Percentiles rank a stretch among this genome's conserved stretches.
phyloP scores from a whole-genome alignment of 371 early-diverging fungal species.

The Sporodiniella umbellata region DNA sequence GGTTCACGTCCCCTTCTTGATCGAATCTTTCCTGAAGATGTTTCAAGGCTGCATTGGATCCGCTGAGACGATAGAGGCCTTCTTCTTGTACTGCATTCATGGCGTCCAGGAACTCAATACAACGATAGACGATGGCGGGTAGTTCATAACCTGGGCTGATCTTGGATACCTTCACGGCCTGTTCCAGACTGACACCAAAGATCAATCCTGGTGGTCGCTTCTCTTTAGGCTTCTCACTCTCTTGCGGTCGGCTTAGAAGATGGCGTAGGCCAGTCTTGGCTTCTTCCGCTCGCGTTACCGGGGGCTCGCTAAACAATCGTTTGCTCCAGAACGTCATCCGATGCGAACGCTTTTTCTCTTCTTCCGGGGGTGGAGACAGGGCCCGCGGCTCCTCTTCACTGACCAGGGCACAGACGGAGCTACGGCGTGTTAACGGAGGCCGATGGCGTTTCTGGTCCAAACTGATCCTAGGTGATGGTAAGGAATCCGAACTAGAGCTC shows the following conservation, averaged over 20 bases:
- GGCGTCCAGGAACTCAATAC: slow-evolving; percentile 79
- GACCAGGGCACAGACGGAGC: slow-evolving; percentile 34
- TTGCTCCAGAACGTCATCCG: slow-evolving; percentile 54
- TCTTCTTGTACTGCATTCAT: slow-evolving; percentile 72
- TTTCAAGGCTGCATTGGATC: slow-evolving; percentile 58
- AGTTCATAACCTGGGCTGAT: slow-evolving; percentile 35
- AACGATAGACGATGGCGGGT: slow-evolving; percentile 78
- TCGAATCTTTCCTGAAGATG: slow-evolving; percentile 64
- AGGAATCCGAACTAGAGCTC: slow-evolving; percentile 17
- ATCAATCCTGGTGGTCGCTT: slow-evolving; percentile 41
- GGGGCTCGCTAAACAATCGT: slow-evolving; percentile 32
- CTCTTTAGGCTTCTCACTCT: slow-evolving; percentile 17
- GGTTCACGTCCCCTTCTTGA: slow-evolving; percentile 62
- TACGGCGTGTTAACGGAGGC: slow-evolving; percentile 30
- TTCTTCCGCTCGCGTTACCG: no score
- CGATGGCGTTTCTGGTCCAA: slow-evolving; percentile 17
- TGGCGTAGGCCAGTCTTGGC: slow-evolving; percentile 15
- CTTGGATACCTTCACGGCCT: slow-evolving; percentile 28
- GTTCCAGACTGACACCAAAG: slow-evolving; percentile 29
- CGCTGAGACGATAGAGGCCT: slow-evolving; percentile 78
- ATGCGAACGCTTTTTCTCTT: slow-evolving; percentile 40
- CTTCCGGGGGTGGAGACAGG: slow-evolving; percentile 6
- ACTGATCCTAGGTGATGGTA: slow-evolving; percentile 6
- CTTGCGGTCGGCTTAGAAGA: slow-evolving; percentile 22
- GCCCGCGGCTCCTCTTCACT: slow-evolving; percentile 5